Conservation (phyloP, 225 moss, liverwort and hornwort species). For the Lunularia cruciata region DNA sequence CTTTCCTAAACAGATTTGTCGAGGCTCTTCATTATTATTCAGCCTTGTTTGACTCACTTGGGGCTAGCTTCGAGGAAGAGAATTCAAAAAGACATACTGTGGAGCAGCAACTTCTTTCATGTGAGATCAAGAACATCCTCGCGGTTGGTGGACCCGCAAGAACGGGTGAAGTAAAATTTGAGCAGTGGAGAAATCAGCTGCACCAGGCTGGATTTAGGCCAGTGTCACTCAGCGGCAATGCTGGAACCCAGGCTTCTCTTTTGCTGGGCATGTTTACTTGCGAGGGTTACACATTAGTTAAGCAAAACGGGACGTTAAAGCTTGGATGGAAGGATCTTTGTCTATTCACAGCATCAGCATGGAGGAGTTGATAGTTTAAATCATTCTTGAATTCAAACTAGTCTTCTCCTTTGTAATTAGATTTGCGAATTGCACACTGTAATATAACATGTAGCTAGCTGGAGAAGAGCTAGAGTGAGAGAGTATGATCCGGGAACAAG, state of each 20-base stretch:
- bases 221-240: conserved; percentile 63
- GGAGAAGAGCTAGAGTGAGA: neutral
- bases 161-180: conserved; percentile 67
- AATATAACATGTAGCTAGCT: neutral
- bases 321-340: conserved; percentile 82
- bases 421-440: conserved; percentile 4
- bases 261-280: conserved; percentile 66
- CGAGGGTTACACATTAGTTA: conserved; percentile 64
- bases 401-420: neutral
- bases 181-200: conserved; percentile 63
- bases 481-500: neutral
- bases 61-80: conserved; percentile 55
- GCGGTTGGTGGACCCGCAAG: conserved; percentile 65
- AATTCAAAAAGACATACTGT: conserved; percentile 66
- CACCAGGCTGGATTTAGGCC: conserved; percentile 58
- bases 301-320: conserved; percentile 68
- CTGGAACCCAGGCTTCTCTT: conserved; percentile 70
- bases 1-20: conserved; percentile 72
- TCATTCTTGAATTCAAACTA: neutral
- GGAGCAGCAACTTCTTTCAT: conserved; percentile 78
- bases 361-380: conserved; percentile 34
- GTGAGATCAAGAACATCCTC: conserved; percentile 83
- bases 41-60: conserved; percentile 74
- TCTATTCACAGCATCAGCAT: conserved; percentile 77
- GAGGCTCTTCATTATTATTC: conserved; percentile 86